Evolutionary conservation across 2,329 filamentous ascomycete species (phyloP).

Genomic region (Hawksworthiomyces lignivorus): DNA sequence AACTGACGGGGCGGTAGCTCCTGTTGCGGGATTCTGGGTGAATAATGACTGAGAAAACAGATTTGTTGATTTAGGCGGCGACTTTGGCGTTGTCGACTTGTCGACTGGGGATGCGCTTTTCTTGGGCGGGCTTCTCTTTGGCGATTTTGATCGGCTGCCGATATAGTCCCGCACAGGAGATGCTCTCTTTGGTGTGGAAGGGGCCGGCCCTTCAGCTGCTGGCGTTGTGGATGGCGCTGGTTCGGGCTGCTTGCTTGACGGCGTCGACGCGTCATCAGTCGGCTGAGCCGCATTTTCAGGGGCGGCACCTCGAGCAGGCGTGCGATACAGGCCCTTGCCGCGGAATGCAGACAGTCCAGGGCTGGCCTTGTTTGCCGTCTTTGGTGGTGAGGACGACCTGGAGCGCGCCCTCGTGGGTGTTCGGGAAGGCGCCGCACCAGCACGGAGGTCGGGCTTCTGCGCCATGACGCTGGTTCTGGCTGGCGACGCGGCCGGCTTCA

Average conservation of each 20-base stretch:
- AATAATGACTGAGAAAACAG: constrained; percentile 37
- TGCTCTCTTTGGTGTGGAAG: constrained; percentile 11
- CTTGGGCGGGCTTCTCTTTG: constrained; percentile 16
- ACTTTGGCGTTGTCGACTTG: constrained; percentile 22
- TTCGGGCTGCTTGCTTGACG: background rate
- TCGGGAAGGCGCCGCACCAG: constrained; percentile 10
- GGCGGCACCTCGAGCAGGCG: constrained; percentile 27
- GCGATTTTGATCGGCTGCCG: constrained; percentile 21
- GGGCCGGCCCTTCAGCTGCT: constrained; percentile 2
- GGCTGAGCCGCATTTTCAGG: background rate
- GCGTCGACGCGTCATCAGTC: background rate
- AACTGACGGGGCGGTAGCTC: constrained; percentile 53
- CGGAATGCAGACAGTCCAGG: constrained; percentile 48
- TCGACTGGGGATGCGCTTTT: too few relatives aligned
- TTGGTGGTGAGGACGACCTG: constrained; percentile 1
- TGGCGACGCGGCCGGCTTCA: constrained; percentile 32
- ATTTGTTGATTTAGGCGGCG: constrained; percentile 19
- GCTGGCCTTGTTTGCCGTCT: constrained; percentile 36
- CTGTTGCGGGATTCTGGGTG: constrained; percentile 44
- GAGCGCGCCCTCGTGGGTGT: background rate
- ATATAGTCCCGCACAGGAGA: constrained; percentile 18
- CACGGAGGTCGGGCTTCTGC: too few relatives aligned
- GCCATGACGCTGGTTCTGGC: constrained; percentile 26
- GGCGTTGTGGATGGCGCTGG: background rate
- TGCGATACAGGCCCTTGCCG: constrained; percentile 42